These are phyloP conservation scores for Leavenworthia alabamica DNA, from an alignment of 345 rosid genomes.

Conservation along the genomic window DNA sequence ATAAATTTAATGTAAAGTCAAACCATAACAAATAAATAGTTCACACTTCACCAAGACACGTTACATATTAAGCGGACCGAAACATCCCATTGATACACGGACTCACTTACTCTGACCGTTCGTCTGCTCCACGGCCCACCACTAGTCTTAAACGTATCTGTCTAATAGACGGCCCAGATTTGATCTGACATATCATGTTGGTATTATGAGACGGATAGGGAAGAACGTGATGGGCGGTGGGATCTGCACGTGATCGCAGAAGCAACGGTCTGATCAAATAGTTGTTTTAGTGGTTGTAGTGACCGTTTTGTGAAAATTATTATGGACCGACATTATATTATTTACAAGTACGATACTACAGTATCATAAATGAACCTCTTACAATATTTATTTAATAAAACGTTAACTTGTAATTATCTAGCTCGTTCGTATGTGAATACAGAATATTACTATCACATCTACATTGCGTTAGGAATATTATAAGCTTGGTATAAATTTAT, in stretches of 20 bases:
- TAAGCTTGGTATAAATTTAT: background rate
- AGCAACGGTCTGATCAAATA: constrained; percentile 26
- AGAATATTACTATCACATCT: background rate
- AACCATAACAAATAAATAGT: background rate
- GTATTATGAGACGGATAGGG: constrained; percentile 7
- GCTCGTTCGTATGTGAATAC: background rate
- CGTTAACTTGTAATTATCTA: background rate
- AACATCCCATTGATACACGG: constrained; percentile 2
- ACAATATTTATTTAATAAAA: background rate
- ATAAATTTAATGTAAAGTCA: background rate
- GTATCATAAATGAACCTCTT: background rate
- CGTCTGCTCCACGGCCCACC: constrained; percentile 15
- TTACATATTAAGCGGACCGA: constrained; percentile 6
- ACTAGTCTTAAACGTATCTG: background rate
- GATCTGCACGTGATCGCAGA: constrained; percentile 30
- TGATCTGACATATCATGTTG: constrained; percentile 9
- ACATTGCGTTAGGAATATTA: background rate
- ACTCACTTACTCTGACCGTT: background rate
- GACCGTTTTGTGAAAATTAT: constrained; percentile 19
- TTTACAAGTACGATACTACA: background rate
- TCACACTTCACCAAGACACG: constrained; percentile 12
- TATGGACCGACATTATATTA: constrained; percentile 17
- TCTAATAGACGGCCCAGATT: constrained; percentile 17
- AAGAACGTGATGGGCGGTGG: constrained; percentile 28
- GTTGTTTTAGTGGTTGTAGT: constrained; percentile 16